Conservation (phyloP, 345 rosid genomes). For the Eucalyptus melliodora region DNA sequence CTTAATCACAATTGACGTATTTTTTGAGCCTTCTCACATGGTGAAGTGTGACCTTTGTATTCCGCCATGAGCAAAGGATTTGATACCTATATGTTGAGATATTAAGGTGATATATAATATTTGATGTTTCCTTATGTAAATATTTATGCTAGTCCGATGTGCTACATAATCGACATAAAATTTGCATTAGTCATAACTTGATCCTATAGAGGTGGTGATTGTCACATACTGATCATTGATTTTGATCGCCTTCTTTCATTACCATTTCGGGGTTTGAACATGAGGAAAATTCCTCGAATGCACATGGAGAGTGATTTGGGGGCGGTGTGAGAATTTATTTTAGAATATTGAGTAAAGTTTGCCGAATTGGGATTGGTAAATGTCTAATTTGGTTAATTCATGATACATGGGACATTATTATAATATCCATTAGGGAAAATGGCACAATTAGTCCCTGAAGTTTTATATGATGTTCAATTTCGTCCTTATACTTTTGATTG, state of each 20-base stretch:
- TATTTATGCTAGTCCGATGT: not conserved
- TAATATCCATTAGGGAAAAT: not conserved
- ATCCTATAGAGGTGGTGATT: not conserved
- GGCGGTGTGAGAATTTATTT: not conserved
- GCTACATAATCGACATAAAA: not conserved
- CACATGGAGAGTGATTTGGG: not conserved
- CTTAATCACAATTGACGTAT: rapidly evolving
- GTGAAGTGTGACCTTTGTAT: not conserved
- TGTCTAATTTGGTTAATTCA: not conserved
- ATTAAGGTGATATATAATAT: not conserved
- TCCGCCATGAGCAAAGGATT: rapidly evolving
- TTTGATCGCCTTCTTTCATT: not conserved
- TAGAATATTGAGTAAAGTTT: not conserved
- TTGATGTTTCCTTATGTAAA: no score
- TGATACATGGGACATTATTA: rapidly evolving
- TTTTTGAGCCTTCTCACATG: not conserved
- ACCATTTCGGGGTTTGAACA: not conserved
- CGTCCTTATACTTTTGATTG: no score
- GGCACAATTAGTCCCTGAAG: no score
- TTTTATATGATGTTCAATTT: no score
- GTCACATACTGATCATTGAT: not conserved
- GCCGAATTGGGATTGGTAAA: not conserved
- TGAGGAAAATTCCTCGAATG: not conserved
- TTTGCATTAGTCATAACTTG: not conserved
- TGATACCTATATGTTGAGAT: not conserved